These are phyloP conservation scores for Aspergillus phoenicis DNA, from an alignment of 2,329 filamentous ascomycete genomes.

Conservation along the genomic window DNA sequence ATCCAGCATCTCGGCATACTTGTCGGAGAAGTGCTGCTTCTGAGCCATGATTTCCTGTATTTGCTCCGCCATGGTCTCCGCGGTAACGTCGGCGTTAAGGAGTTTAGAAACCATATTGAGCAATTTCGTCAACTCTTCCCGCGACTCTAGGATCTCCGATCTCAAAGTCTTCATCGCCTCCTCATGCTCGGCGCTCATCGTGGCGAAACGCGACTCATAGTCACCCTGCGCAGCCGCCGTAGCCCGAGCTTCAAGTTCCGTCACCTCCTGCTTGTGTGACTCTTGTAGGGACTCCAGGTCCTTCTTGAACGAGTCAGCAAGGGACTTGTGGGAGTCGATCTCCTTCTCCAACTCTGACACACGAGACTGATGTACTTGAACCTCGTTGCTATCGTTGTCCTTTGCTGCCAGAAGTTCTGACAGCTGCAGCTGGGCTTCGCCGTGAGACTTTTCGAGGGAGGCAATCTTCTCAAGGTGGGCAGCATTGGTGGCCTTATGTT, in stretches of 20 bases:
- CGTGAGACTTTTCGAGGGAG: slow-evolving; percentile 73
- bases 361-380: slow-evolving; percentile 45
- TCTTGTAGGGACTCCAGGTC: slow-evolving; percentile 57
- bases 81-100: slow-evolving; percentile 55
- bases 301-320: slow-evolving; percentile 57
- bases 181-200: slow-evolving; percentile 63
- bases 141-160: slow-evolving; percentile 65
- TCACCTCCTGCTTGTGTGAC: slow-evolving; percentile 52
- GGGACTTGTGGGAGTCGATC: slow-evolving; percentile 58
- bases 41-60: slow-evolving; percentile 57
- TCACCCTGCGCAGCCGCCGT: slow-evolving; percentile 42
- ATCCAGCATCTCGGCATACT: slow-evolving; percentile 46
- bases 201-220: slow-evolving; percentile 39
- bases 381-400: slow-evolving; percentile 56
- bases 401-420: slow-evolving; percentile 66
- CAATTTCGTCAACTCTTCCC: slow-evolving; percentile 66
- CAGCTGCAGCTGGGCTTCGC: slow-evolving; percentile 66
- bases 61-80: slow-evolving; percentile 61
- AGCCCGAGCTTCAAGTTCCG: slow-evolving; percentile 41
- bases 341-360: slow-evolving; percentile 60
- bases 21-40: slow-evolving; percentile 46
- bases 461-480: slow-evolving; percentile 69
- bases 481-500: slow-evolving; percentile 75
- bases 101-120: slow-evolving; percentile 59
- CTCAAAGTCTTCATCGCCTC: slow-evolving; percentile 62